These are phyloP conservation scores for Cylindrodendrum hubeiense DNA, from an alignment of 2,329 filamentous ascomycete genomes.

Conservation along the genomic window DNA sequence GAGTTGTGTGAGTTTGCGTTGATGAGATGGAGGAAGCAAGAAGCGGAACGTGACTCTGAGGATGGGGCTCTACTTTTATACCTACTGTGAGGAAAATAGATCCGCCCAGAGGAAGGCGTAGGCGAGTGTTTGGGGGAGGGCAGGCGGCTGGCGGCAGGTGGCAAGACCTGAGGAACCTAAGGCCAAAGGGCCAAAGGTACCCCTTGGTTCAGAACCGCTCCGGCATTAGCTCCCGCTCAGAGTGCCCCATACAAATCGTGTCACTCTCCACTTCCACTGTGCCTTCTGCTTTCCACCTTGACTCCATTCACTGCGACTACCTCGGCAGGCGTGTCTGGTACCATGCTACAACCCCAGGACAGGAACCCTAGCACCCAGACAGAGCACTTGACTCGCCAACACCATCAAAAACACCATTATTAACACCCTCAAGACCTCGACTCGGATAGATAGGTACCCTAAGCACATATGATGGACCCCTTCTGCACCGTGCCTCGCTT, in stretches of 20 bases:
- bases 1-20: slow-evolving; percentile 15
- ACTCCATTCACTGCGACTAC: background rate
- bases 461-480: background rate
- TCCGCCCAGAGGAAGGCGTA: background rate
- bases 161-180: background rate
- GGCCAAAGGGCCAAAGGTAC: background rate
- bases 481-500: slow-evolving; percentile 6
- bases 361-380: background rate
- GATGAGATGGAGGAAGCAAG: slow-evolving; percentile 5
- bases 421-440: too few species aligned
- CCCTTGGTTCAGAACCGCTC: background rate
- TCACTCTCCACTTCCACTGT: background rate
- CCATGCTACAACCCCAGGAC: background rate
- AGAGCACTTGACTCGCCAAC: background rate
- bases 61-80: background rate
- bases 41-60: background rate
- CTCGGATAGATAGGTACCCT: too few species aligned
- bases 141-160: too few species aligned
- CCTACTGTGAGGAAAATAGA: background rate
- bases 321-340: background rate
- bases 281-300: background rate
- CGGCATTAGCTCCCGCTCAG: background rate
- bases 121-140: too few species aligned
- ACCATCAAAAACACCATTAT: too few species aligned
- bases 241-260: background rate